Percentiles rank a stretch among this genome's conserved stretches.
Conservation (phyloP, 2,329 filamentous ascomycete genomes). For the Colletotrichum navitas region DNA sequence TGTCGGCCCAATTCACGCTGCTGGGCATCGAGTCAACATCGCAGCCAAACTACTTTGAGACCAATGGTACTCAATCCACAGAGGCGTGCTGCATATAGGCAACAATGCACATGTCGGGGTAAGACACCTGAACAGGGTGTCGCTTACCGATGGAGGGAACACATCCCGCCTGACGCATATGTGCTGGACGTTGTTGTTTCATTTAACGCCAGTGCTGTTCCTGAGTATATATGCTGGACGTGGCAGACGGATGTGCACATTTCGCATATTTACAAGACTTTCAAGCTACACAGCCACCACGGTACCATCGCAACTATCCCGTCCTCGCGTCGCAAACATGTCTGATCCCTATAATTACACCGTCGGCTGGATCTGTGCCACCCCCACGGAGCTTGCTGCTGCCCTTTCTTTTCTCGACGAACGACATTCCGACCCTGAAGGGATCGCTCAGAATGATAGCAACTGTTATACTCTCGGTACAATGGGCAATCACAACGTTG, state of each 20-base stretch:
- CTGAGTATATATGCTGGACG: neutral
- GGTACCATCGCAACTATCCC: neutral
- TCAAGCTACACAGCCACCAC: neutral
- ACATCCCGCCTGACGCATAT: neutral
- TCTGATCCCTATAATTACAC: neutral
- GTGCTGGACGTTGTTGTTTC: no score
- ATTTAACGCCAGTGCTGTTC: no score
- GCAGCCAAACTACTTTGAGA: neutral
- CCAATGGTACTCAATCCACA: neutral
- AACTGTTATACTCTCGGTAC: slow-evolving; percentile 49
- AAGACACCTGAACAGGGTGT: neutral
- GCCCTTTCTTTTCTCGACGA: slow-evolving; percentile 10
- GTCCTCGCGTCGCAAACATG: neutral
- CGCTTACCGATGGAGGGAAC: neutral
- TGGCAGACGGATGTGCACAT: neutral
- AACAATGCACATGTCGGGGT: slow-evolving; percentile 3
- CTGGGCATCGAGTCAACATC: neutral
- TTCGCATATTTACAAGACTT: neutral
- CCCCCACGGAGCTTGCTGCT: neutral
- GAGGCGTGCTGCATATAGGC: slow-evolving; percentile 5
- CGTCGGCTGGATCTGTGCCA: slow-evolving; percentile 20
- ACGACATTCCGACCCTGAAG: neutral
- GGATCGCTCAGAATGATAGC: neutral
- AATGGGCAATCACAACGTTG: slow-evolving; percentile 52
- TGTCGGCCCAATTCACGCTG: neutral